A percentile compares a stretch with the other conserved stretches of the same genome.
Conservation (phyloP, 129 eudicot species). For the Arctium minus region DNA sequence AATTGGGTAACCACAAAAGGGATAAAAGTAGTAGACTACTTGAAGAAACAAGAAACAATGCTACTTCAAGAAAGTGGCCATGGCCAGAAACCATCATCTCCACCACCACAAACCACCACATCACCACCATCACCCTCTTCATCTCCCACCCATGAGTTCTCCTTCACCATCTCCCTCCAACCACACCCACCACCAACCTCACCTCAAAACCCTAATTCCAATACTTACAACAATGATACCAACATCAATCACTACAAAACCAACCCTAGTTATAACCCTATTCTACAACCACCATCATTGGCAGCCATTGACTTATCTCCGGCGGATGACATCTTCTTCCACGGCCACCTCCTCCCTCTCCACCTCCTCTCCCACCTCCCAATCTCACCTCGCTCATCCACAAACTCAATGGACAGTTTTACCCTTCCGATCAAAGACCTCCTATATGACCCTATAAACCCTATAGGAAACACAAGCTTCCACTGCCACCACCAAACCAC, state of each 20-base stretch:
- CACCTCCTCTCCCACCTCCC: slow-evolving; percentile 65
- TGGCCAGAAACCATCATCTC: slow-evolving; percentile 19
- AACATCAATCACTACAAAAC: background rate
- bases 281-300: slow-evolving; percentile 29
- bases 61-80: slow-evolving; percentile 17
- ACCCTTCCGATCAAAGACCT: slow-evolving; percentile 56
- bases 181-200: slow-evolving; percentile 26
- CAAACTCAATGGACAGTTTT: slow-evolving; percentile 70
- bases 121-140: slow-evolving; percentile 43
- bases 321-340: slow-evolving; percentile 88
- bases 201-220: background rate
- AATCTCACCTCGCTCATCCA: slow-evolving; percentile 71
- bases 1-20: slow-evolving; percentile 1
- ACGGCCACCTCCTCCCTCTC: slow-evolving; percentile 92
- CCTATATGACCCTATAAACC: slow-evolving; percentile 17
- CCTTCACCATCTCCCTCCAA: slow-evolving; percentile 74
- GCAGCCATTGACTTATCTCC: slow-evolving; percentile 81
- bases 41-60: slow-evolving; percentile 19
- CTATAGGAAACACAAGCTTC: slow-evolving; percentile 26
- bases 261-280: background rate
- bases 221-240: background rate
- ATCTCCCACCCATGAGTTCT: slow-evolving; percentile 92
- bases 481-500: slow-evolving; percentile 34
- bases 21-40: background rate
- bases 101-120: slow-evolving; percentile 10